phyloP scores from a whole-genome alignment of 1,284 basidiomycete species.

The Cryptococcus hybrid region DNA sequence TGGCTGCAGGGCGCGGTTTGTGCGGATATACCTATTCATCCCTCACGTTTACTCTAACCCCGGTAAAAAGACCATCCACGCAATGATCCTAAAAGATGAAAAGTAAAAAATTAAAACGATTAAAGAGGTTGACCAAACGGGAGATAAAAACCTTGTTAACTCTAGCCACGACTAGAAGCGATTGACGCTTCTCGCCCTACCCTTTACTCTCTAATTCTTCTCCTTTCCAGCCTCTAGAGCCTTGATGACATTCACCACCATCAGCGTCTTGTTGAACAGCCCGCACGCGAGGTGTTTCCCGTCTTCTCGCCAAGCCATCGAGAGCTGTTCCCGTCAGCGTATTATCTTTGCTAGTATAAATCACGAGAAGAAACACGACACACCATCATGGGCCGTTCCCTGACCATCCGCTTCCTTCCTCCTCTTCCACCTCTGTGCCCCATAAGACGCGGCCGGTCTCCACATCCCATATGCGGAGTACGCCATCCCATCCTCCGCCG shows the following conservation, averaged over 20 bases:
- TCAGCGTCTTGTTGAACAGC: slow-evolving; percentile 34
- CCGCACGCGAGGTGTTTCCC: slow-evolving; percentile 41
- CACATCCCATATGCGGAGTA: slow-evolving; percentile 39
- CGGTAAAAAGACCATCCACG: too few species aligned
- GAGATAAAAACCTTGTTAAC: too few species aligned
- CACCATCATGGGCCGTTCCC: slow-evolving; percentile 41
- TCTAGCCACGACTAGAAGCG: too few species aligned
- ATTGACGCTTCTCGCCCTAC: too few species aligned
- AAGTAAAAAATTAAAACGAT: too few species aligned
- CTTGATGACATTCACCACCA: slow-evolving; percentile 26
- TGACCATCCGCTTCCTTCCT: slow-evolving; percentile 17
- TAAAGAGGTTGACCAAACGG: too few species aligned
- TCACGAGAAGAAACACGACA: slow-evolving; percentile 1
- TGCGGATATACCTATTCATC: too few species aligned
- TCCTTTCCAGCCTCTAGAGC: not conserved
- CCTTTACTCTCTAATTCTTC: too few species aligned
- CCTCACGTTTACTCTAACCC: too few species aligned
- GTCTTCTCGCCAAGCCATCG: slow-evolving; percentile 42
- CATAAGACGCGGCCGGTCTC: slow-evolving; percentile 26
- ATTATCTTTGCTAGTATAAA: not conserved
- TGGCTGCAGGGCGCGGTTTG: too few species aligned
- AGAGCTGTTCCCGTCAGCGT: slow-evolving; percentile 10
- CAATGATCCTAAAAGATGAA: too few species aligned
- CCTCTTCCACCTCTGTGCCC: slow-evolving; percentile 34
- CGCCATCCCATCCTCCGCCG: slow-evolving; percentile 42